phyloP scores from a whole-genome alignment of 2,329 filamentous ascomycete species.

The Curvularia sp. region DNA sequence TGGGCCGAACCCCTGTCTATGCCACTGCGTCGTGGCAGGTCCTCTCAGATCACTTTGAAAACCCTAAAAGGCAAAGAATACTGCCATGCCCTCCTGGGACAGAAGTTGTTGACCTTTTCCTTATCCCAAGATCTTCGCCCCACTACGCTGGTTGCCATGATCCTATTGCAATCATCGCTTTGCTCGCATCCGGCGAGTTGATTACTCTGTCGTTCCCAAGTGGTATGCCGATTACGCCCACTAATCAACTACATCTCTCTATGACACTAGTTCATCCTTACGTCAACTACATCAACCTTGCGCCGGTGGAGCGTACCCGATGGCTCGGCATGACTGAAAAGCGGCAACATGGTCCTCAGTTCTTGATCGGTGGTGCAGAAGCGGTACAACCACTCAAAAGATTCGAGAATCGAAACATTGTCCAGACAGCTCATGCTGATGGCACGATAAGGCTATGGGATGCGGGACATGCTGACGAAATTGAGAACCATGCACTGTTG shows the following conservation, averaged over 20 bases:
- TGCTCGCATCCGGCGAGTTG: conserved; percentile 86
- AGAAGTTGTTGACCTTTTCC: conserved; percentile 78
- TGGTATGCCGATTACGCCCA: conserved; percentile 87
- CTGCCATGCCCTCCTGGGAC: conserved; percentile 79
- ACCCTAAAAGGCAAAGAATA: conserved; percentile 72
- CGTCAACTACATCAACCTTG: conserved; percentile 73
- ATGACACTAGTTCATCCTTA: conserved; percentile 91
- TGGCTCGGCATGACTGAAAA: conserved; percentile 94
- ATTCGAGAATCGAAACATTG: conserved; percentile 82
- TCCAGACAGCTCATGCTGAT: conserved; percentile 88
- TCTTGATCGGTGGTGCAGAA: conserved; percentile 81
- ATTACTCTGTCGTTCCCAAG: conserved; percentile 91
- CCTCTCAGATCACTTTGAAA: conserved; percentile 77
- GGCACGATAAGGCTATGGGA: conserved; percentile 94
- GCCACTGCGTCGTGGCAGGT: conserved; percentile 89
- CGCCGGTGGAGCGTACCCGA: conserved; percentile 75
- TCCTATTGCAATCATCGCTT: conserved; percentile 80
- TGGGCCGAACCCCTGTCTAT: conserved; percentile 88
- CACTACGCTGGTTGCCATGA: conserved; percentile 89
- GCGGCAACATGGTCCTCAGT: conserved; percentile 75
- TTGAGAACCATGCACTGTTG: conserved; percentile 82
- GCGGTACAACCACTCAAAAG: conserved; percentile 72
- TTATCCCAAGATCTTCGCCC: conserved; percentile 82
- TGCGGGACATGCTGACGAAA: conserved; percentile 86
- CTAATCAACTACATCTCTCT: conserved; percentile 89